Percentiles rank a stretch among this genome's conserved stretches.
phyloP scores from a whole-genome alignment of 208 protist genomes.

The Leishmania arabica region DNA sequence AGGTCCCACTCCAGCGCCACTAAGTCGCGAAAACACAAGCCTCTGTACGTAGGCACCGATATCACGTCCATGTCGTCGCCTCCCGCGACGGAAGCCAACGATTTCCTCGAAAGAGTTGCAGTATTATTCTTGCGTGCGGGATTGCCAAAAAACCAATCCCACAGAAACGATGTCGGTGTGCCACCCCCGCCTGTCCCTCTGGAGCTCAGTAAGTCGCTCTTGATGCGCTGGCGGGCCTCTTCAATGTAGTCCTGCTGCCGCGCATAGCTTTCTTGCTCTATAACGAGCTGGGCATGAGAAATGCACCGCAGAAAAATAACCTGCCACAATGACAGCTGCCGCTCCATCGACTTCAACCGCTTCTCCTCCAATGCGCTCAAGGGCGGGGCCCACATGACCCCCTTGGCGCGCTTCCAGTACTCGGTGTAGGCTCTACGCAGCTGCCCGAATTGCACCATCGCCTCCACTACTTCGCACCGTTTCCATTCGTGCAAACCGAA shows the following conservation, averaged over 20 bases:
- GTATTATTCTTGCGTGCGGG: neutral
- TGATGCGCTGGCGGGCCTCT: constrained; percentile 8
- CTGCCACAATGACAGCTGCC: constrained; percentile 61
- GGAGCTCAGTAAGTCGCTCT: neutral
- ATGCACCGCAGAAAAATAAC: constrained; percentile 79
- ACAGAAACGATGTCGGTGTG: neutral
- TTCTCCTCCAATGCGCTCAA: constrained; percentile 49
- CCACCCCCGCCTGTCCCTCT: neutral
- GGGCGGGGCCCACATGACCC: constrained; percentile 59
- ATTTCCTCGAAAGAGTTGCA: neutral
- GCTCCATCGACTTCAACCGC: constrained; percentile 52
- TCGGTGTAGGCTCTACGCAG: constrained; percentile 62
- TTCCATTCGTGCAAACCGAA: constrained; percentile 10
- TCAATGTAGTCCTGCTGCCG: constrained; percentile 60
- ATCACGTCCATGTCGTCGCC: too few species aligned
- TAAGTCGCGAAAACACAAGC: constrained; percentile 3
- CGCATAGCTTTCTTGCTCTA: constrained; percentile 37
- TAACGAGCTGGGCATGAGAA: constrained; percentile 56
- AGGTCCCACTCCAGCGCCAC: constrained; percentile 26
- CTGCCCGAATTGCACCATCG: constrained; percentile 55
- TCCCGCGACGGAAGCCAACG: neutral
- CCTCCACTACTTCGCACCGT: constrained; percentile 35
- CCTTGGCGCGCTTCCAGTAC: constrained; percentile 63
- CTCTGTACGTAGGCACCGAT: neutral
- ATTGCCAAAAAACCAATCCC: neutral